phyloP scores from a whole-genome alignment of 768 basidiomycete species.

The Lanmaoa pseudosensibilis region DNA sequence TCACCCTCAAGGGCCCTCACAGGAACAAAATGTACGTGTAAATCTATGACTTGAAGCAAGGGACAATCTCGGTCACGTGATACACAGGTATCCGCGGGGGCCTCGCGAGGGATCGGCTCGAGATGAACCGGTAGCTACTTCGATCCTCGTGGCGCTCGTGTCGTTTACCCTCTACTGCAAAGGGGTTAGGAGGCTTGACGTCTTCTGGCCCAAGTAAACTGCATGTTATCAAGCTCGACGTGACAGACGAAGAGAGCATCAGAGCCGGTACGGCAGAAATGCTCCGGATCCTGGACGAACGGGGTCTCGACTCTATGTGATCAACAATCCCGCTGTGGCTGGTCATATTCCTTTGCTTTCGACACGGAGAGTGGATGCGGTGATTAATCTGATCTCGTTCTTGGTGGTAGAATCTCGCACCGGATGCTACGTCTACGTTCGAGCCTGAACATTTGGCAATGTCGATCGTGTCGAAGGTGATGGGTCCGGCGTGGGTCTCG shows the following conservation, averaged over 20 bases:
- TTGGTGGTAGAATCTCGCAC: constrained; percentile 14
- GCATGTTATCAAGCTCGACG: constrained; percentile 33
- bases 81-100: no score
- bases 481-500: constrained; percentile 26
- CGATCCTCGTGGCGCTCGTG: background rate
- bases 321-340: constrained; percentile 39
- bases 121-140: constrained; percentile 1
- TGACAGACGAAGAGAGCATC: constrained; percentile 26
- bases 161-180: background rate
- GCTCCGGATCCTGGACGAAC: constrained; percentile 24
- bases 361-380: background rate
- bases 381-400: background rate
- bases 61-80: no score
- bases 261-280: constrained; percentile 17
- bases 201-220: constrained; percentile 24
- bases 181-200: background rate
- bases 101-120: background rate
- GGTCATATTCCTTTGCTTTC: constrained; percentile 6
- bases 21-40: no score
- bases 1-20: no score
- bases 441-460: constrained; percentile 11
- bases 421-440: constrained; percentile 28
- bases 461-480: constrained; percentile 30
- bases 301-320: constrained; percentile 36
- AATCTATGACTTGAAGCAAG: no score